These are phyloP conservation scores for Triticum urartu DNA, from an alignment of 176 grass and related monocot species.

Conservation along the genomic window DNA sequence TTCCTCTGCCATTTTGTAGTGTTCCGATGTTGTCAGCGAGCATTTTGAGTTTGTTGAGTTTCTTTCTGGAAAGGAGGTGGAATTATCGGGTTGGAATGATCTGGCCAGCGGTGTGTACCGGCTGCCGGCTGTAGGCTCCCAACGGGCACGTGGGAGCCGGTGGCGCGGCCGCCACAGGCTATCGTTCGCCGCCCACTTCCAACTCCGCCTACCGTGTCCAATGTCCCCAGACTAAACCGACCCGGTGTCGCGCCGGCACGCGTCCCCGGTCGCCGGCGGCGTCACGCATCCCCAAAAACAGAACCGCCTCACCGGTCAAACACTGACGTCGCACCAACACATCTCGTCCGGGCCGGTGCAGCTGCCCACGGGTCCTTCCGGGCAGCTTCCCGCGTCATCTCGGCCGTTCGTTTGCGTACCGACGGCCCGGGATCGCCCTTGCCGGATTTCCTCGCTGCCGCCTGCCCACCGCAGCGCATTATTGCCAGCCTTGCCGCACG, in stretches of 20 bases:
- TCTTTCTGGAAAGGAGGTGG: not conserved
- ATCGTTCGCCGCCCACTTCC: not conserved
- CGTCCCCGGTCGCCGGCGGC: not conserved
- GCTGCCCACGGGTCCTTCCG: not conserved
- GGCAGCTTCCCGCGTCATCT: not conserved
- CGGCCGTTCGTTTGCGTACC: not conserved
- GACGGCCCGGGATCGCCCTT: not conserved
- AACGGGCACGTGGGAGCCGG: not conserved
- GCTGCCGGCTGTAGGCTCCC: not conserved
- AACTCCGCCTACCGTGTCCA: not conserved
- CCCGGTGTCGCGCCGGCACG: not conserved
- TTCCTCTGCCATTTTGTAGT: not conserved
- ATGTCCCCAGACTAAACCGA: not conserved
- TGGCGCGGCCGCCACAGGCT: not conserved
- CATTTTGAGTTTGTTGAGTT: not conserved
- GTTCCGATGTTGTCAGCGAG: not conserved
- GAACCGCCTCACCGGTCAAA: slow-evolving; percentile 3
- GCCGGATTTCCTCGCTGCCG: not conserved
- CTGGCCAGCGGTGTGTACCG: not conserved
- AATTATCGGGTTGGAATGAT: not conserved
- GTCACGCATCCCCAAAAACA: not conserved
- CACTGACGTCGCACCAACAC: not conserved
- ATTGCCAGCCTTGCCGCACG: not conserved
- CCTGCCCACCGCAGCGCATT: not conserved
- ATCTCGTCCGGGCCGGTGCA: not conserved